These are phyloP conservation scores for Annulohypoxylon moriforme DNA, from an alignment of 495 filamentous ascomycete genomes.

Conservation along the genomic window DNA sequence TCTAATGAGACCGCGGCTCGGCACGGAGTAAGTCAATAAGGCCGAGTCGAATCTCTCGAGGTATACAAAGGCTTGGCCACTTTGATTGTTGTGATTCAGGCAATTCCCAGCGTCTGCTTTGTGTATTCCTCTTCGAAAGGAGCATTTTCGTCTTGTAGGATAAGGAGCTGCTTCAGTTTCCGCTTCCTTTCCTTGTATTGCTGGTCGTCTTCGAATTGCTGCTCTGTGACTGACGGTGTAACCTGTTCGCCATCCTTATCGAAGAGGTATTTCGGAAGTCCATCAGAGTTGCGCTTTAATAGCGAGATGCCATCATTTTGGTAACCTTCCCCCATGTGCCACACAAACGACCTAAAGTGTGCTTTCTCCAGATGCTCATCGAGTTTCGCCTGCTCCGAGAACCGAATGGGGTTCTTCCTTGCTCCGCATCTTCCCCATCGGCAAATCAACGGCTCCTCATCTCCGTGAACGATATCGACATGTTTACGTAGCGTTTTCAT, in stretches of 20 bases:
- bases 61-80: constrained; percentile 1
- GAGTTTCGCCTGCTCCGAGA: constrained; percentile 59
- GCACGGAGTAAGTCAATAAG: constrained; percentile 10
- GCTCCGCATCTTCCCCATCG: constrained; percentile 52
- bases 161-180: constrained; percentile 46
- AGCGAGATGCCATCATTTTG: constrained; percentile 51
- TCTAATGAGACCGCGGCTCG: constrained; percentile 1
- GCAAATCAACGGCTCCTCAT: constrained; percentile 46
- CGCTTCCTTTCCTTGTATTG: constrained; percentile 49
- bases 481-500: constrained; percentile 76
- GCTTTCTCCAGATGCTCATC: constrained; percentile 67
- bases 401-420: constrained; percentile 28
- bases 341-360: constrained; percentile 70
- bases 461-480: constrained; percentile 66
- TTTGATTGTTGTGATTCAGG: constrained; percentile 20
- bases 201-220: constrained; percentile 53
- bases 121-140: constrained; percentile 55
- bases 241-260: constrained; percentile 55
- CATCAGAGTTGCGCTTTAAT: constrained; percentile 32
- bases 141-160: constrained; percentile 52
- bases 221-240: constrained; percentile 54
- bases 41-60: constrained; percentile 4
- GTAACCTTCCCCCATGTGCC: constrained; percentile 74
- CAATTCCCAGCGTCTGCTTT: constrained; percentile 44
- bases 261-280: constrained; percentile 56